Evolutionary conservation across 2,329 filamentous ascomycete genomes (phyloP).

Genomic region (Microascus cirrosus): DNA sequence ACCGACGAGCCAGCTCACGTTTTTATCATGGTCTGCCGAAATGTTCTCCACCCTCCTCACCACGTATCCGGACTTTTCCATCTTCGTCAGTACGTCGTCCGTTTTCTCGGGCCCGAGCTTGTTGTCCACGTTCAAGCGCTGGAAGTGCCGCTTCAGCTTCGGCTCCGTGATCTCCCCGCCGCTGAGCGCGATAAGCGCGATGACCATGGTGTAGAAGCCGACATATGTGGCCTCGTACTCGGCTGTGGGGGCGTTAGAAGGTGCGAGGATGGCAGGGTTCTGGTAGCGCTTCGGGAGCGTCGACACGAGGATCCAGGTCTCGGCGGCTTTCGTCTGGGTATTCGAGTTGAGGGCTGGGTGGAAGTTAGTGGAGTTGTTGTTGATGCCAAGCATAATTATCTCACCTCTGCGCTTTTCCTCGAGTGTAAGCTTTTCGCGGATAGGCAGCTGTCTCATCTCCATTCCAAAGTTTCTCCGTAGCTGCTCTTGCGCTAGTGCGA

Average conservation of each 20-base stretch:
- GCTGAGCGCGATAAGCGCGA: slow-evolving; percentile 65
- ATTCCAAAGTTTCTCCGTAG: slow-evolving; percentile 75
- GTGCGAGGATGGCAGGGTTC: slow-evolving; percentile 53
- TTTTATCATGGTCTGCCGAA: slow-evolving; percentile 55
- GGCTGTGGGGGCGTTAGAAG: slow-evolving; percentile 53
- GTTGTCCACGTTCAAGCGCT: slow-evolving; percentile 62
- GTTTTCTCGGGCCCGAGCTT: slow-evolving; percentile 68
- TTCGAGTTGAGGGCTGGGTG: slow-evolving; percentile 24
- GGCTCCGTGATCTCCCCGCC: slow-evolving; percentile 65
- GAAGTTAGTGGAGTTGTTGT: background rate
- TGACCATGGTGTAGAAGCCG: slow-evolving; percentile 68
- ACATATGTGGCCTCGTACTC: slow-evolving; percentile 69
- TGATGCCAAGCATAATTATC: slow-evolving; percentile 6
- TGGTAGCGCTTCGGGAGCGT: slow-evolving; percentile 60
- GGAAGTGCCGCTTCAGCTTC: slow-evolving; percentile 66
- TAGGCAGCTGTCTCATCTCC: slow-evolving; percentile 76
- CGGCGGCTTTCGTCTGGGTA: slow-evolving; percentile 44
- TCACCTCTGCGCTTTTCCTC: slow-evolving; percentile 65
- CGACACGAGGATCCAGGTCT: slow-evolving; percentile 68
- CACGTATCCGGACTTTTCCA: slow-evolving; percentile 77
- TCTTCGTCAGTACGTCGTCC: slow-evolving; percentile 59
- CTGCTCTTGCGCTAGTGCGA: slow-evolving; percentile 62
- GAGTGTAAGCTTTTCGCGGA: slow-evolving; percentile 69
- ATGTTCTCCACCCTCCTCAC: slow-evolving; percentile 58
- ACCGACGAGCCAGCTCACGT: slow-evolving; percentile 73